Evolutionary conservation across 495 filamentous ascomycete species (phyloP).

Genomic region (Aspergillus conjunctus): DNA sequence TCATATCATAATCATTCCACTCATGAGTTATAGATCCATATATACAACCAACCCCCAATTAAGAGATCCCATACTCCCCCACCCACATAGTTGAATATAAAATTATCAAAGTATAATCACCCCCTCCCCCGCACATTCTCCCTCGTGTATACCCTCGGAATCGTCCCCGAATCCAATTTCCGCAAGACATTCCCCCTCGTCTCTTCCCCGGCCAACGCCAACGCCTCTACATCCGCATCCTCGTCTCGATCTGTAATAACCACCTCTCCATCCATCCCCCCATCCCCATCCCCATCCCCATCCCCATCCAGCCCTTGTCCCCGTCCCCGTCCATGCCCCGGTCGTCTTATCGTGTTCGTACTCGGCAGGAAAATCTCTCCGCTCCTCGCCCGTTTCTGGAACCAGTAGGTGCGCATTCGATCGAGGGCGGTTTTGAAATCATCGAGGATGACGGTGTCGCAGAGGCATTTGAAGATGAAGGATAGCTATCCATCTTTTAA

Average conservation of each 20-base stretch:
- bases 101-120: background rate
- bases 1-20: no score
- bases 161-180: slow-evolving; percentile 3
- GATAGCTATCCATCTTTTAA: slow-evolving; percentile 35
- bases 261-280: background rate
- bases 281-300: background rate
- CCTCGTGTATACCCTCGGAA: slow-evolving; percentile 20
- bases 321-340: background rate
- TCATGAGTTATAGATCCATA: no score
- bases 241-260: background rate
- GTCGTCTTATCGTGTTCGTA: background rate
- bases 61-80: background rate
- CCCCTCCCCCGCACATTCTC: slow-evolving; percentile 6
- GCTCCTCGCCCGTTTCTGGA: slow-evolving; percentile 24
- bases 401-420: slow-evolving; percentile 30
- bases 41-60: no score
- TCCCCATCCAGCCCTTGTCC: background rate
- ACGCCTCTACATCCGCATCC: slow-evolving; percentile 7
- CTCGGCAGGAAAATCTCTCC: slow-evolving; percentile 22
- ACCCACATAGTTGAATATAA: background rate
- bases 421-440: slow-evolving; percentile 65
- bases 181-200: background rate
- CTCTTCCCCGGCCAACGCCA: background rate
- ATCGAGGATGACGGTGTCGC: slow-evolving; percentile 60
- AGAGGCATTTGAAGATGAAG: slow-evolving; percentile 63